Base-by-base conservation (phyloP, 2,329 filamentous ascomycete species). In the Colletotrichum sp. region DNA sequence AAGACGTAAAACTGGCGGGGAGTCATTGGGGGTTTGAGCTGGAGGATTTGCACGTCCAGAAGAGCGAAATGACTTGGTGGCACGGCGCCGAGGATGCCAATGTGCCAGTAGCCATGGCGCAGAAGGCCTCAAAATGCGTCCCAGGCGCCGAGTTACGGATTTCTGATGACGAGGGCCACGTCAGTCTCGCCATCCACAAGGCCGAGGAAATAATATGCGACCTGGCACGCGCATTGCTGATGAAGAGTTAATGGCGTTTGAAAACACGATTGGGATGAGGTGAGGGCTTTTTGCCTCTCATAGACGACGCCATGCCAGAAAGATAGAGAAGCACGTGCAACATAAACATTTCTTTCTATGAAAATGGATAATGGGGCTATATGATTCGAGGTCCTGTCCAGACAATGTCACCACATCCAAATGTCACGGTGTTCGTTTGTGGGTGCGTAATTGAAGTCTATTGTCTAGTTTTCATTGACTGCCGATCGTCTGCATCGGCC, bases 31-130 rank as follows among this genome's bases (percentile, higher is more conserved):
- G 83, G 1, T 84, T 85, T 64, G 59, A 68, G 0, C 78, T 83
- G 28, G 81, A 82, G 26, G 80, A 82, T 24, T 77, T 85, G 4
- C 52, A 75, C 8, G 82, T 78, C 57, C 77, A 79, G 9, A 71
- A 76, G 7, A 52, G 39, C 9, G 24, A 44, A 22, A 70, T 85
- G 39, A 72, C 78, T 26, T 81, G 83, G 8, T 85, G 83, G 82
- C 83, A 86, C 65, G 84, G 84, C 2, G 76, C 72, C 2, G 76
- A 80, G 22, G 84, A 85, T 34, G 68, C 28, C 13, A 83, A 85
- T 52, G 80, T 81, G 2, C 84, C 84, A 2, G 79, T 84, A 12
- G 72, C 71, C 24, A 81, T 82, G 80, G 71, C 24, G 9, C 18
- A 62, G 32, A 34, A 65, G 60, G 69, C 69, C 10, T 28, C 32